These are phyloP conservation scores for Apocynum venetum DNA, from an alignment of 257 asterid genomes.

Conservation along the genomic window DNA sequence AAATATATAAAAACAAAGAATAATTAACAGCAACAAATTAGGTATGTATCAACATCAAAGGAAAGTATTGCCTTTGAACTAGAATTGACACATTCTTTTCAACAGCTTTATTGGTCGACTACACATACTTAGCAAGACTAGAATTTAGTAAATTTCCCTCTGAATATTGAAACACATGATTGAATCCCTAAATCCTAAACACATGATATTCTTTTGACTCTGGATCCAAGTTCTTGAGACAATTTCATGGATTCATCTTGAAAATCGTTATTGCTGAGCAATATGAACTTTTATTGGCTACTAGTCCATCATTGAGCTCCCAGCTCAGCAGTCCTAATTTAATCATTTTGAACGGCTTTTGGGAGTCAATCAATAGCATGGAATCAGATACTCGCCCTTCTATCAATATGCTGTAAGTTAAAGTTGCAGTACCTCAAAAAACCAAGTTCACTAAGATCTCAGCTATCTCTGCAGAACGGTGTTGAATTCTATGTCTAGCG, in stretches of 20 bases:
- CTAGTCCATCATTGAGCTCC: background rate
- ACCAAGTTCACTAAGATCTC: background rate
- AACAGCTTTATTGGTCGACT: background rate
- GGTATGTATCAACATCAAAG: background rate
- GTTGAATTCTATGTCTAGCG: background rate
- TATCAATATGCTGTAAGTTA: background rate
- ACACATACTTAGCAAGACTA: background rate
- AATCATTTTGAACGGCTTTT: background rate
- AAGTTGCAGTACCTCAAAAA: background rate
- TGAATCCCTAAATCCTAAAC: background rate
- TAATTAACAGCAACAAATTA: background rate
- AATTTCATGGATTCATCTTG: background rate
- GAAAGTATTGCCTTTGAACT: background rate
- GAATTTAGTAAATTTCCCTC: background rate
- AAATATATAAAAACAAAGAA: constrained; percentile 4
- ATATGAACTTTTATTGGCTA: background rate
- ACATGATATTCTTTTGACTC: background rate
- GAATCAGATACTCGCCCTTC: background rate
- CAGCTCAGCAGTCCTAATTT: background rate
- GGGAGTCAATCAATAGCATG: background rate
- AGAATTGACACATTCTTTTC: background rate
- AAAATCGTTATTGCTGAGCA: background rate
- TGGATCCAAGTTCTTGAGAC: background rate
- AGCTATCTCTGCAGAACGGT: background rate
- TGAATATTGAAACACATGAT: background rate